Evolutionary conservation across 192 early-diverging fungal genomes (phyloP), one percentile per base, ranked within the genome.

Genomic region (Coemansia aciculifera): DNA sequence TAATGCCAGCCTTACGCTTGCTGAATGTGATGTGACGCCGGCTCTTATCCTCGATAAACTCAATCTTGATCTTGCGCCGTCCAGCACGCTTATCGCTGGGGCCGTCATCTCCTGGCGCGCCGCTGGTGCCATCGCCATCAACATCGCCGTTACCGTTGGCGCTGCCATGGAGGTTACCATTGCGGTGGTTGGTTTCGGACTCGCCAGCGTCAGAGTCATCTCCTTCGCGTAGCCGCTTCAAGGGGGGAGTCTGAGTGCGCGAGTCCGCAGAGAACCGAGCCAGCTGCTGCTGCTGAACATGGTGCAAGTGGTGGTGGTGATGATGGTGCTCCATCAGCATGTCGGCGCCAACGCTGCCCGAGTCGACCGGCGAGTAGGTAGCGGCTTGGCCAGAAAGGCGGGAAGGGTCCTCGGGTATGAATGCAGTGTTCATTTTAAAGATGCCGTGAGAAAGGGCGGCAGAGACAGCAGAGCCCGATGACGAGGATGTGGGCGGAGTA

Each of bases 1-100:
- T 96, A 70, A 98, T 95, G 48, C 96, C 96, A 13, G 94, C 92
- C 76, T 96, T 96, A 71, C 96, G 88, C 77, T 98, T 98, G 72
- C 88, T 90, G 68, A 98, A 97, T 3, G 96, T 96, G 68, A 96
- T 96, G 75, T 95, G 94, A 52, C 96, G 89, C 67, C 94, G 83
- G 62, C 87, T 90, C 83, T 96, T 95, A 76, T 96, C 96, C 52
- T 94, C 91, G 52, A 98, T 98, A 67, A 92, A 95, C 72, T 95
- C 93, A 74, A 98, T 98, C 78, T 95, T 95, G 79, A 98, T 95
- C 81, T 96, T 96, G 75, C 95, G 87, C 54, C 95, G 87, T 3
- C 94, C 94, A 34, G 89, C 81, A 4, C 90, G 87, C 77, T 92
- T 91, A 62, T 85, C 84, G 34, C 31, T 51, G 3, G 64, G 52